These are phyloP conservation scores for Xylariomycetidae sp. DNA, from an alignment of 2,329 filamentous ascomycete genomes.

Conservation along the genomic window DNA sequence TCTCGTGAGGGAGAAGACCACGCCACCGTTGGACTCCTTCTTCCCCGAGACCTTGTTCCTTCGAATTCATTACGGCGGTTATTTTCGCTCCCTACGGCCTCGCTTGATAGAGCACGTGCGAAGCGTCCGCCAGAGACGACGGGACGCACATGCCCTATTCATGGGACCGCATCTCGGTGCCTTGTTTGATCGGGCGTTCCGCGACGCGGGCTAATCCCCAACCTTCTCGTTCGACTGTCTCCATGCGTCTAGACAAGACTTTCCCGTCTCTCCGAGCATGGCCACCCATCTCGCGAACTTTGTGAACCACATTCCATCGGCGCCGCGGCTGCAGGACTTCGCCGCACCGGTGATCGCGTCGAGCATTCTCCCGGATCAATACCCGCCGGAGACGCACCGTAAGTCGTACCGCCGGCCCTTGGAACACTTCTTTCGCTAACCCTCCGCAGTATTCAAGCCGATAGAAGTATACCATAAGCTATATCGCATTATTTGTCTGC, in stretches of 20 bases:
- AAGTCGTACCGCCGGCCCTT: neutral
- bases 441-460: neutral
- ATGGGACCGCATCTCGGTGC: neutral
- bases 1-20: neutral
- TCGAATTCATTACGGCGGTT: neutral
- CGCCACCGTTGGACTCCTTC: neutral
- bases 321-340: neutral
- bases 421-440: neutral
- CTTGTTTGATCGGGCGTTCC: neutral
- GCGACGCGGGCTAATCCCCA: neutral
- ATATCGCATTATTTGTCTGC: neutral
- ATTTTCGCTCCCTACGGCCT: neutral
- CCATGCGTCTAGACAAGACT: neutral
- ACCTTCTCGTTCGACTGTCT: neutral
- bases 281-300: neutral
- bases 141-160: neutral
- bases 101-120: neutral
- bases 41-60: neutral
- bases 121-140: neutral
- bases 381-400: neutral
- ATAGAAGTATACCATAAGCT: constrained; percentile 3
- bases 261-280: neutral
- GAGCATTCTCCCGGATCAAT: neutral
- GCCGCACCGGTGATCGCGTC: neutral
- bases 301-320: neutral